phyloP scores from a whole-genome alignment of 768 basidiomycete species.

The Fomitopsis pulvina region DNA sequence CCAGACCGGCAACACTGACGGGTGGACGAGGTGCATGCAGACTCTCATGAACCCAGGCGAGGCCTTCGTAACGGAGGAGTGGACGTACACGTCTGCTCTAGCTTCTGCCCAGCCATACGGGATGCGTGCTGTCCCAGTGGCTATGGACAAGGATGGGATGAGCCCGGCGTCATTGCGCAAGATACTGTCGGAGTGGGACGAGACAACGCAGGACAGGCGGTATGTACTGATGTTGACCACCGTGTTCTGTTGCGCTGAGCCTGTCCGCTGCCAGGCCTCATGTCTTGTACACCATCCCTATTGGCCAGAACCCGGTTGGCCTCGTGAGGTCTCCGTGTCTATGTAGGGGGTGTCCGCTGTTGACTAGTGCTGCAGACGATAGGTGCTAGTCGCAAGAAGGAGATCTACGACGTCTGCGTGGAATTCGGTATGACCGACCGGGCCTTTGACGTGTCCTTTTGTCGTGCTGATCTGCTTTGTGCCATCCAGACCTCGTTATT shows the following conservation, averaged over 20 bases:
- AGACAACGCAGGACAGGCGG: slow-evolving; percentile 46
- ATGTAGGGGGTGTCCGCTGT: not conserved
- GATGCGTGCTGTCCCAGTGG: slow-evolving; percentile 45
- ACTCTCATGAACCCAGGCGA: slow-evolving; percentile 67
- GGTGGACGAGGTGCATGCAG: slow-evolving; percentile 49
- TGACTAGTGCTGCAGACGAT: slow-evolving; percentile 40
- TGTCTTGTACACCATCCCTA: slow-evolving; percentile 68
- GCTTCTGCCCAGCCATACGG: slow-evolving; percentile 29
- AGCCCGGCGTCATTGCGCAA: slow-evolving; percentile 51
- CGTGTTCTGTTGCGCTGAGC: not conserved
- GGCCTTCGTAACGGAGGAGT: slow-evolving; percentile 54
- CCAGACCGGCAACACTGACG: slow-evolving; percentile 69
- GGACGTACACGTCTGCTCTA: slow-evolving; percentile 66
- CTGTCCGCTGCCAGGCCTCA: slow-evolving; percentile 42
- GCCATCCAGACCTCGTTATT: slow-evolving; percentile 55
- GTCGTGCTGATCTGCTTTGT: slow-evolving; percentile 1
- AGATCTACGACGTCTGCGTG: slow-evolving; percentile 76
- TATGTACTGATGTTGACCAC: slow-evolving; percentile 18
- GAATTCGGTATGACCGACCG: slow-evolving; percentile 63
- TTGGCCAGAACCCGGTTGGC: slow-evolving; percentile 85
- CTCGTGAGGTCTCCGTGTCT: slow-evolving; percentile 34
- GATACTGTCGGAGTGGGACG: slow-evolving; percentile 63
- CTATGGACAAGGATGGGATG: slow-evolving; percentile 71
- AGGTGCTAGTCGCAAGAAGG: slow-evolving; percentile 57
- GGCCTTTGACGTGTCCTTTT: not conserved